phyloP scores from a whole-genome alignment of 805 yeast species.

The Starmerella davenportii region DNA sequence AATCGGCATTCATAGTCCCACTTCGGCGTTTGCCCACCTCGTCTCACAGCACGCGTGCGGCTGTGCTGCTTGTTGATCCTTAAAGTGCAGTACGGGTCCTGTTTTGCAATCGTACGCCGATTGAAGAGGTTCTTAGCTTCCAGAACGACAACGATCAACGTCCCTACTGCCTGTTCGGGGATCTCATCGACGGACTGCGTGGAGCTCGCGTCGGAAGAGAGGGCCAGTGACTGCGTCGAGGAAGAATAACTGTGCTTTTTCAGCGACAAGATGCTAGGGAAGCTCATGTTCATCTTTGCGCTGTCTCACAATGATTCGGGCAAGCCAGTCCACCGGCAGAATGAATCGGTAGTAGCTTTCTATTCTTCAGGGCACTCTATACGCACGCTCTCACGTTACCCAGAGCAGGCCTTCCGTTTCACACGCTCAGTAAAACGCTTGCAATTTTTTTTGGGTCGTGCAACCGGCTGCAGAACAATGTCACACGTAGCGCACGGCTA shows the following conservation, averaged over 20 bases:
- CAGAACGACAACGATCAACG: slow-evolving; percentile 55
- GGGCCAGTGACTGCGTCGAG: neutral
- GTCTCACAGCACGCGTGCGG: slow-evolving; percentile 52
- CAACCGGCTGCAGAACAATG: no score
- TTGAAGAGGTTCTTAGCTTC: slow-evolving; percentile 79
- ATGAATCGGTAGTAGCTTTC: no score
- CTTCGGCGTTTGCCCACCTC: slow-evolving; percentile 90
- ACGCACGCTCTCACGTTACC: no score
- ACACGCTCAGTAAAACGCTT: no score
- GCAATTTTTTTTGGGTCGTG: no score
- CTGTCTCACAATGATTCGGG: no score
- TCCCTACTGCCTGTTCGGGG: slow-evolving; percentile 23
- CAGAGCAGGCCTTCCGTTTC: no score
- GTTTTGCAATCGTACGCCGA: slow-evolving; percentile 72
- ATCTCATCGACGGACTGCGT: neutral
- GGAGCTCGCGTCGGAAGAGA: neutral
- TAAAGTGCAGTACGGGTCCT: slow-evolving; percentile 74
- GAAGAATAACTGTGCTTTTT: neutral
- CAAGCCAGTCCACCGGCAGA: no score
- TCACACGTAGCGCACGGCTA: no score
- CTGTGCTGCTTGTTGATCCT: slow-evolving; percentile 69
- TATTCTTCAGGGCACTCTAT: no score
- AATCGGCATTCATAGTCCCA: slow-evolving; percentile 37
- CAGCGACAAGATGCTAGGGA: neutral
- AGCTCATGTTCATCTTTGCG: neutral